Evolutionary conservation across 179 eudicot genomes (phyloP).

Genomic region (Spergularia azorica): DNA sequence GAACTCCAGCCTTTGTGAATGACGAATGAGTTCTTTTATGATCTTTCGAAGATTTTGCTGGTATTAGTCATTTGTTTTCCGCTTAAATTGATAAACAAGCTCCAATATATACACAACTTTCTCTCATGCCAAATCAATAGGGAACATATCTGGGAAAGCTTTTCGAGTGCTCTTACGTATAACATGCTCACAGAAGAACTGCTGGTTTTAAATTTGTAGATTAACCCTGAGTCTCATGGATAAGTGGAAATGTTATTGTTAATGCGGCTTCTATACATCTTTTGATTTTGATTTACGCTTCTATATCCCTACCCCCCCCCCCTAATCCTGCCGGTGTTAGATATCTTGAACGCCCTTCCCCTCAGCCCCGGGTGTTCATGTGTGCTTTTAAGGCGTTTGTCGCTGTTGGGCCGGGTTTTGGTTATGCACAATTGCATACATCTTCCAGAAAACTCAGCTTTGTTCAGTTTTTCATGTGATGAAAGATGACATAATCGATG

Average conservation of each 20-base stretch:
- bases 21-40: neutral
- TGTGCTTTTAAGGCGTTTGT: no score
- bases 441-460: no score
- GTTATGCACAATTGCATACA: no score
- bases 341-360: no score
- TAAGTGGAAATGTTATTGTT: slow-evolving; percentile 11
- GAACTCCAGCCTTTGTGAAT: slow-evolving; percentile 77
- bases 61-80: slow-evolving; percentile 3
- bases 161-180: slow-evolving; percentile 9
- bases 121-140: slow-evolving; percentile 1
- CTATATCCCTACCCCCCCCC: no score
- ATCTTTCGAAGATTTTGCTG: slow-evolving; percentile 14
- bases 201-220: slow-evolving; percentile 19
- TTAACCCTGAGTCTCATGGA: neutral
- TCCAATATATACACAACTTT: slow-evolving; percentile 3
- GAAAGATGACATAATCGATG: no score
- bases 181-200: neutral
- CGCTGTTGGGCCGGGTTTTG: no score
- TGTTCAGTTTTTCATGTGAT: no score
- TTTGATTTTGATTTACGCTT: neutral
- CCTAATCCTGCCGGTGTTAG: no score
- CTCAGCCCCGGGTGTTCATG: no score
- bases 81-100: neutral
- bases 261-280: neutral
- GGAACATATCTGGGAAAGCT: slow-evolving; percentile 11